Evolutionary conservation across 2,329 filamentous ascomycete genomes (phyloP).

Genomic region (Xylariaceae sp.): DNA sequence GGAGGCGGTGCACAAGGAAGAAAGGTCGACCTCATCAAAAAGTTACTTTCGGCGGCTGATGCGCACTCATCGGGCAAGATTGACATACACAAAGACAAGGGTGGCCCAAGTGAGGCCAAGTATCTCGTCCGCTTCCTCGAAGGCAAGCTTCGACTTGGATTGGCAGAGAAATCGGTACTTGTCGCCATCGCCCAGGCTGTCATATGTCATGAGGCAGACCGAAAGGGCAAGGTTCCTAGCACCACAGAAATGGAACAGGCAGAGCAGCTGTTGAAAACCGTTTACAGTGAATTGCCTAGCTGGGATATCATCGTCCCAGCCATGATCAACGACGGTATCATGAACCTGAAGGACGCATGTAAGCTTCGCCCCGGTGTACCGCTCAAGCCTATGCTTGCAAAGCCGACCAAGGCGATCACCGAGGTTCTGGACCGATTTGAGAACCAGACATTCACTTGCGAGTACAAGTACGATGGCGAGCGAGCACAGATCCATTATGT

Average conservation of each 20-base stretch:
- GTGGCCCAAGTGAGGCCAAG: conserved; percentile 91
- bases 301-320: conserved; percentile 94
- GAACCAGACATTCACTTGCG: conserved; percentile 91
- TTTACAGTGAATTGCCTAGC: conserved; percentile 90
- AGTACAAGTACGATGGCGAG: conserved; percentile 99
- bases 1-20: conserved; percentile 86
- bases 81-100: conserved; percentile 89
- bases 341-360: conserved; percentile 76
- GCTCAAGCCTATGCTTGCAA: conserved; percentile 96
- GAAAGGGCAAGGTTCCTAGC: conserved; percentile 65
- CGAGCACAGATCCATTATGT: conserved; percentile 98
- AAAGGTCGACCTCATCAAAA: conserved; percentile 95
- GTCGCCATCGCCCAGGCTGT: conserved; percentile 87
- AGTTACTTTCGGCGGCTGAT: conserved; percentile 88
- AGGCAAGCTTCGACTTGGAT: conserved; percentile 84
- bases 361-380: conserved; percentile 91
- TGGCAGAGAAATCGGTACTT: conserved; percentile 89
- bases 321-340: conserved; percentile 81
- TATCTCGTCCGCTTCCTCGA: conserved; percentile 90
- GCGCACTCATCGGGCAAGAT: conserved; percentile 68
- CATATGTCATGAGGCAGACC: conserved; percentile 74
- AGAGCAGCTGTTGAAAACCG: conserved; percentile 80
- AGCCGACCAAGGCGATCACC: conserved; percentile 96
- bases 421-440: conserved; percentile 97
- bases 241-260: conserved; percentile 77